These are phyloP conservation scores for Nadsonia starkeyi-henricii DNA, from an alignment of 1,139 yeast genomes.

Conservation along the genomic window DNA sequence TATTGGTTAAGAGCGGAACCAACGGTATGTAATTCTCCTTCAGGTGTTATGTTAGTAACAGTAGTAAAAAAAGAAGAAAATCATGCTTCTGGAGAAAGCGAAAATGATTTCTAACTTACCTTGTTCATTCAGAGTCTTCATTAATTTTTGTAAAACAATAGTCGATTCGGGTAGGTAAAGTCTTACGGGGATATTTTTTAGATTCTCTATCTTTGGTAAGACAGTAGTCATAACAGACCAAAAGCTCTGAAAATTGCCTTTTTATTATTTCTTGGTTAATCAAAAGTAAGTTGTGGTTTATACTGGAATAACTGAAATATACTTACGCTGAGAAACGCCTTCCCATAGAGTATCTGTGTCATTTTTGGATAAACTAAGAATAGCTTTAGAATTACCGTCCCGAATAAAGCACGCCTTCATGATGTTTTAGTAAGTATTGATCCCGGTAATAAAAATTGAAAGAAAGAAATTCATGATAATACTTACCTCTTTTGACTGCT, in stretches of 20 bases:
- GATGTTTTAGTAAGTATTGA: too few relatives aligned
- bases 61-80: too few relatives aligned
- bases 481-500: neutral
- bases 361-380: constrained; percentile 56
- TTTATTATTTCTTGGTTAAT: neutral
- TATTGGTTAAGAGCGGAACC: constrained; percentile 29
- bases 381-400: constrained; percentile 57
- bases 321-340: neutral
- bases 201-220: constrained; percentile 10
- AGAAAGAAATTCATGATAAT: neutral
- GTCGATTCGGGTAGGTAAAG: constrained; percentile 39
- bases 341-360: constrained; percentile 45
- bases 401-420: constrained; percentile 48
- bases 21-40: constrained; percentile 23
- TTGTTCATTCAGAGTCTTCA: neutral
- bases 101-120: neutral
- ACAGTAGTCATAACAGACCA: constrained; percentile 29
- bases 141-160: constrained; percentile 4
- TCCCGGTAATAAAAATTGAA: too few relatives aligned
- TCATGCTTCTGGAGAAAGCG: neutral
- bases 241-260: constrained; percentile 22
- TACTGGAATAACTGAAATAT: neutral
- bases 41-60: constrained; percentile 8
- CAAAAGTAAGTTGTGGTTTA: neutral
- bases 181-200: constrained; percentile 43